A percentile compares a stretch with the other conserved stretches of the same genome.
phyloP scores from a whole-genome alignment of 108 stramenopile genomes.

The Conticribra guillardii region DNA sequence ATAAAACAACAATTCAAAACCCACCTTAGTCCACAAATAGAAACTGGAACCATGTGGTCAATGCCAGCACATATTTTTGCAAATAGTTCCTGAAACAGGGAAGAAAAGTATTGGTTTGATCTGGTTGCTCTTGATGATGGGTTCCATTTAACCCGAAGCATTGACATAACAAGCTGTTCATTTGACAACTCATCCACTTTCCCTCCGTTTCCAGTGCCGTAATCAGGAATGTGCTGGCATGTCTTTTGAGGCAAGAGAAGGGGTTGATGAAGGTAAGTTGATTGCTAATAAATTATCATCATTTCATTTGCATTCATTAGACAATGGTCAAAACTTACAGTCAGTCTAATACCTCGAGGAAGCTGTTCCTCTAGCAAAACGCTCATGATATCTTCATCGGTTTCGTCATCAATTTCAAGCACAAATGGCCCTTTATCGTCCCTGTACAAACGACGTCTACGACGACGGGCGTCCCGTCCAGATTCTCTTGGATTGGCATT shows the following conservation, averaged over 20 bases:
- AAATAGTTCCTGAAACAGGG: conserved; percentile 85
- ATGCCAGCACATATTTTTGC: conserved; percentile 73
- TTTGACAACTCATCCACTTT: conserved; percentile 57
- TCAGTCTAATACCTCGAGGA: conserved; percentile 74
- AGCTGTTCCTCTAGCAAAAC: conserved; percentile 77
- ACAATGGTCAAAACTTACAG: no score
- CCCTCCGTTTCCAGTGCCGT: conserved; percentile 75
- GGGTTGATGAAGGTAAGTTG: no score
- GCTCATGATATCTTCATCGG: conserved; percentile 87
- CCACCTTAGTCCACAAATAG: conserved; percentile 67
- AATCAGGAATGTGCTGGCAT: conserved; percentile 76
- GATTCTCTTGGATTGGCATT: conserved; percentile 26
- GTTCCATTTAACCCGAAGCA: conserved; percentile 90
- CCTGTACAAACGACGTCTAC: conserved; percentile 74
- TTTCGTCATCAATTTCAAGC: conserved; percentile 91
- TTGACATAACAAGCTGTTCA: conserved; percentile 85
- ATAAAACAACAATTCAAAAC: background rate
- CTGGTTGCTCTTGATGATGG: conserved; percentile 72
- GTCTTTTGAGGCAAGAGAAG: no score
- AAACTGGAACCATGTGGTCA: conserved; percentile 64
- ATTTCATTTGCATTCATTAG: no score
- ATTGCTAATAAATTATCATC: no score
- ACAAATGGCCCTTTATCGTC: conserved; percentile 89
- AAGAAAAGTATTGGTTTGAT: conserved; percentile 80
- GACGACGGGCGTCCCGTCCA: conserved; percentile 50